Evolutionary conservation across 148 eudicot species (phyloP).

Genomic region (Nepenthes gracilis): DNA sequence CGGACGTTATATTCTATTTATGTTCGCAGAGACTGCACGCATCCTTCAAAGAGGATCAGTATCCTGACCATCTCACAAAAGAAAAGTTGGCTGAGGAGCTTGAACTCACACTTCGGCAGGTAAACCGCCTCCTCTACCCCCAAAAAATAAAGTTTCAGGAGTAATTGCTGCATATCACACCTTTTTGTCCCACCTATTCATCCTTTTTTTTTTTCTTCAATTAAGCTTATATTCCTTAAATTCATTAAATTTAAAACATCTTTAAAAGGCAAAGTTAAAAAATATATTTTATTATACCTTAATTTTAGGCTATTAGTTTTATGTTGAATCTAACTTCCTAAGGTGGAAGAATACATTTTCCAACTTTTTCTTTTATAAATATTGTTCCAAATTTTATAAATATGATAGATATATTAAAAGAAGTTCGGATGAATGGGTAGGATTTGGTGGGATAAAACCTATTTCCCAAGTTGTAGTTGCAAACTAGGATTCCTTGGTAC

Average conservation of each 20-base stretch:
- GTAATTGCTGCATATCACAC: not conserved
- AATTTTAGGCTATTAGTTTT: no score
- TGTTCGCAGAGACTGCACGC: conserved; percentile 51
- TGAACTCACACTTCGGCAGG: conserved; percentile 47
- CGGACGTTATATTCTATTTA: conserved; percentile 2
- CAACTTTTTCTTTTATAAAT: no score
- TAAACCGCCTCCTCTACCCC: not conserved
- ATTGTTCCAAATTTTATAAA: no score
- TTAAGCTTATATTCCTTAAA: no score
- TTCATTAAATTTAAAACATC: no score
- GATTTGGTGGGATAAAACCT: not conserved
- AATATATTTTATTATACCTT: no score
- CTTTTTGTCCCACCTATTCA: not conserved
- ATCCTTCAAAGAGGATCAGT: conserved; percentile 75
- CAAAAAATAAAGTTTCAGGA: not conserved
- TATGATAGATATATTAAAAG: no score
- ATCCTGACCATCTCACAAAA: conserved; percentile 49
- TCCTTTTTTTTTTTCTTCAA: no score
- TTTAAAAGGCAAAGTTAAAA: no score
- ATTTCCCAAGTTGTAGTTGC: not conserved
- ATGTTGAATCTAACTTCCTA: no score
- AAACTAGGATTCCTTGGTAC: not conserved
- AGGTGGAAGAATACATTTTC: no score
- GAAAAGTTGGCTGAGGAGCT: conserved; percentile 67
- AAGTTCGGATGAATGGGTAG: no score